phyloP scores from a whole-genome alignment of 768 basidiomycete species.

The Tylopilus sp. region DNA sequence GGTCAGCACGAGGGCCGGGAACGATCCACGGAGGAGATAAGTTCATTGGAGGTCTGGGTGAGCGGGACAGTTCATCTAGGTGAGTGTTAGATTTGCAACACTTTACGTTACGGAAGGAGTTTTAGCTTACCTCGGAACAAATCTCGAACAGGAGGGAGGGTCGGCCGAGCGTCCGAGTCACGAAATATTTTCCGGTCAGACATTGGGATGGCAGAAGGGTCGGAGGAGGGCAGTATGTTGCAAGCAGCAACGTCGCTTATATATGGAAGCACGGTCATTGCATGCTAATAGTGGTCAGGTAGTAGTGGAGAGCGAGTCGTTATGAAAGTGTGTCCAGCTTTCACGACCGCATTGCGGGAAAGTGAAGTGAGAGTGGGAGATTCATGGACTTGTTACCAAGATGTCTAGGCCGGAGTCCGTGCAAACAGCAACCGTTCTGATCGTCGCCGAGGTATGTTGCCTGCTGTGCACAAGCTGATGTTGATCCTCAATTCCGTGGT shows the following conservation, averaged over 20 bases:
- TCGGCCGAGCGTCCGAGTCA: constrained; percentile 45
- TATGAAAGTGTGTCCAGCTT: constrained; percentile 29
- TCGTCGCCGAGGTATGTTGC: constrained; percentile 26
- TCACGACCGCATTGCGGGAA: constrained; percentile 21
- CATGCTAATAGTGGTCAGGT: constrained; percentile 21
- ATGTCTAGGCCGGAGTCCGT: constrained; percentile 16
- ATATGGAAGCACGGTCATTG: constrained; percentile 24
- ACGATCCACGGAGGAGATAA: constrained; percentile 41
- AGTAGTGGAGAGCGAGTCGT: constrained; percentile 13
- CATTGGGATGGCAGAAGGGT: constrained; percentile 22
- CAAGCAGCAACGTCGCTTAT: constrained; percentile 16
- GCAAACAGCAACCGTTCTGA: constrained; percentile 30
- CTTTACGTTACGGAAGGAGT: neutral
- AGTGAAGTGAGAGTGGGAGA: constrained; percentile 14
- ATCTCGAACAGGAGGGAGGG: constrained; percentile 69
- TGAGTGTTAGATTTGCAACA: constrained; percentile 1
- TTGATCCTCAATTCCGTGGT: constrained; percentile 22
- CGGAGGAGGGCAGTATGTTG: constrained; percentile 7
- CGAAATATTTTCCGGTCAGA: constrained; percentile 25
- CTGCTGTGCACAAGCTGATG: constrained; percentile 34
- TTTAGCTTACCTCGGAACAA: constrained; percentile 54
- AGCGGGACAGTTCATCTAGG: constrained; percentile 48
- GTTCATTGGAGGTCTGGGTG: constrained; percentile 37
- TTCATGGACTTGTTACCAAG: constrained; percentile 29
- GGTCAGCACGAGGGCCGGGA: constrained; percentile 39